These are phyloP conservation scores for Aspergillus neotritici DNA, from an alignment of 2,329 filamentous ascomycete species.

Conservation along the genomic window DNA sequence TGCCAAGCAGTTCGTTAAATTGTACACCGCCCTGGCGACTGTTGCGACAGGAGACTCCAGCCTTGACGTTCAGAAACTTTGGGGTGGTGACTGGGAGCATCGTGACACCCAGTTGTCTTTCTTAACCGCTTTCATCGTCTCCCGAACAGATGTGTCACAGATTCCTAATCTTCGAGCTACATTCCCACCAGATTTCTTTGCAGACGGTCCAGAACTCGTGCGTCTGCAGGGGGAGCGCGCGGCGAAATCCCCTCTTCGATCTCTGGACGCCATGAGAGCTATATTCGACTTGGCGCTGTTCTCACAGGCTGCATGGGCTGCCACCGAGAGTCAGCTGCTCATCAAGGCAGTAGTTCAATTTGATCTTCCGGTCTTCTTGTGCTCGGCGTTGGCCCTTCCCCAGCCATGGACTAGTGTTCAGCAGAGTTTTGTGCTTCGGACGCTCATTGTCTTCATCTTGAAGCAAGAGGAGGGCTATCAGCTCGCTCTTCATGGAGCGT, in stretches of 20 bases:
- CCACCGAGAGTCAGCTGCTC: constrained; percentile 52
- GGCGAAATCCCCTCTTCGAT: constrained; percentile 80
- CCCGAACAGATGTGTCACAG: constrained; percentile 72
- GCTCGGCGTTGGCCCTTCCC: constrained; percentile 44
- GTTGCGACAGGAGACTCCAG: constrained; percentile 58
- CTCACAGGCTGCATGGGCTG: constrained; percentile 52
- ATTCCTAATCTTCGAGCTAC: constrained; percentile 77
- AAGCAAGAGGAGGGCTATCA: constrained; percentile 73
- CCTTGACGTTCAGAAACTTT: constrained; percentile 81
- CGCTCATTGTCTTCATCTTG: constrained; percentile 74
- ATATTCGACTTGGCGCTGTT: constrained; percentile 59
- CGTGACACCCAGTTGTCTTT: constrained; percentile 90
- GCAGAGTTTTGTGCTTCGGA: constrained; percentile 44
- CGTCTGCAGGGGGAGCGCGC: constrained; percentile 60
- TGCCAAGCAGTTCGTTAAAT: constrained; percentile 68
- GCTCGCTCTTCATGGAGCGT: constrained; percentile 85
- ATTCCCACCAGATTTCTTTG: constrained; percentile 63
- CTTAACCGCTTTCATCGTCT: constrained; percentile 75
- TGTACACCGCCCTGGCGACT: constrained; percentile 74
- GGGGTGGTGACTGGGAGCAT: constrained; percentile 84
- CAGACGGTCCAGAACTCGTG: constrained; percentile 54
- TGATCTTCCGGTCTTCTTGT: constrained; percentile 46
- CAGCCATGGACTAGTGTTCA: constrained; percentile 47
- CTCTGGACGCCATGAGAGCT: constrained; percentile 70
- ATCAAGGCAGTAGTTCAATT: constrained; percentile 57